These are phyloP conservation scores for Neltuma alba DNA, from an alignment of 306 rosid genomes.

Conservation along the genomic window DNA sequence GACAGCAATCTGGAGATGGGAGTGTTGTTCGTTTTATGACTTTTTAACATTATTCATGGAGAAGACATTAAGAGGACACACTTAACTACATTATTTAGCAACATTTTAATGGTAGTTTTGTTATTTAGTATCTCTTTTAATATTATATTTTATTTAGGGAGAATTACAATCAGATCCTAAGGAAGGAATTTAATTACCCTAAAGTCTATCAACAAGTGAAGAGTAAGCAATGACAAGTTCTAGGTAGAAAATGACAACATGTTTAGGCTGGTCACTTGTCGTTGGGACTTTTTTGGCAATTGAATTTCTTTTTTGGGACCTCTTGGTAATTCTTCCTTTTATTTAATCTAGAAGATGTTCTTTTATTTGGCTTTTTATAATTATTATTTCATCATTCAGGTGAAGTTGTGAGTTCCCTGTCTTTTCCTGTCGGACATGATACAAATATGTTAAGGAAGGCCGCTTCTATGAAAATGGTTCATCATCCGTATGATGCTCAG, in stretches of 20 bases:
- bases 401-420: conserved; percentile 89
- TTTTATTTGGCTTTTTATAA: not conserved
- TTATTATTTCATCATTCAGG: conserved; percentile 50
- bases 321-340: too few relatives aligned
- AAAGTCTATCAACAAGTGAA: too few relatives aligned
- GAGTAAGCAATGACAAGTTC: too few relatives aligned
- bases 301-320: too few relatives aligned
- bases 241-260: too few relatives aligned
- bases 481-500: conserved; percentile 59
- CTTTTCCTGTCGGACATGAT: conserved; percentile 82
- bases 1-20: not conserved
- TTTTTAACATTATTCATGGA: not conserved
- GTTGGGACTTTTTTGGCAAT: too few relatives aligned
- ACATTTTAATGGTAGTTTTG: not conserved
- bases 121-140: not conserved
- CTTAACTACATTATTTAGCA: not conserved
- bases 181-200: too few relatives aligned
- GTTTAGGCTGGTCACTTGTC: too few relatives aligned
- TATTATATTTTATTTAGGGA: not conserved
- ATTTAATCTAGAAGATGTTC: not conserved
- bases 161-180: too few relatives aligned
- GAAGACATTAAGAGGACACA: not conserved
- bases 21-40: not conserved
- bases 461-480: conserved; percentile 75
- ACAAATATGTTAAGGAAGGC: conserved; percentile 68